phyloP scores from a whole-genome alignment of 305 asterid species.

The Fraxinus angustifolia region DNA sequence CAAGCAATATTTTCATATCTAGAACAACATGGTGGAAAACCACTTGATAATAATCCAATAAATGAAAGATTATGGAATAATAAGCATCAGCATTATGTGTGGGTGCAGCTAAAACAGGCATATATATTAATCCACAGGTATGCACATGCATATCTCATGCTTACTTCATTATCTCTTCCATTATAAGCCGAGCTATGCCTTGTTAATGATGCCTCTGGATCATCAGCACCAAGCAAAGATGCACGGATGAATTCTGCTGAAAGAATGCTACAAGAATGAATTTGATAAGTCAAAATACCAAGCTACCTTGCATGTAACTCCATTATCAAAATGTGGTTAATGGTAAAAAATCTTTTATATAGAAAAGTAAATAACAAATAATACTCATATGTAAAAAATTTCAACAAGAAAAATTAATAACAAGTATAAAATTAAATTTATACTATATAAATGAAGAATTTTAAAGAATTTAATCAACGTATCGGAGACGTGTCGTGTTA shows the following conservation, averaged over 20 bases:
- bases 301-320: constrained; percentile 28
- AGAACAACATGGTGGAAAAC: not conserved
- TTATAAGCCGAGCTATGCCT: constrained; percentile 37
- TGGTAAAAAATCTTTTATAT: not conserved
- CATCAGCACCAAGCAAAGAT: constrained; percentile 66
- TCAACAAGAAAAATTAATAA: not conserved
- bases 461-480: too few relatives aligned
- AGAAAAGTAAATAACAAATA: not conserved
- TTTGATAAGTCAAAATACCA: constrained; percentile 67
- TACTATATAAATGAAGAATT: too few relatives aligned
- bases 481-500: too few relatives aligned
- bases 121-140: not conserved
- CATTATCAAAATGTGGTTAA: constrained; percentile 13
- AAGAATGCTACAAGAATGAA: constrained; percentile 98
- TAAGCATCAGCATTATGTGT: not conserved
- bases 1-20: not conserved
- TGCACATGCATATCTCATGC: constrained; percentile 20
- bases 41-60: not conserved
- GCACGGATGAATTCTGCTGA: constrained; percentile 96
- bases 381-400: not conserved
- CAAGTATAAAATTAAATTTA: too few relatives aligned
- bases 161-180: constrained; percentile 69
- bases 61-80: not conserved
- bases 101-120: not conserved
- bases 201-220: constrained; percentile 43